A percentile compares a stretch with the other conserved stretches of the same genome.
phyloP scores from a whole-genome alignment of 306 rosid species.

The Pterocarpus macrocarpus region DNA sequence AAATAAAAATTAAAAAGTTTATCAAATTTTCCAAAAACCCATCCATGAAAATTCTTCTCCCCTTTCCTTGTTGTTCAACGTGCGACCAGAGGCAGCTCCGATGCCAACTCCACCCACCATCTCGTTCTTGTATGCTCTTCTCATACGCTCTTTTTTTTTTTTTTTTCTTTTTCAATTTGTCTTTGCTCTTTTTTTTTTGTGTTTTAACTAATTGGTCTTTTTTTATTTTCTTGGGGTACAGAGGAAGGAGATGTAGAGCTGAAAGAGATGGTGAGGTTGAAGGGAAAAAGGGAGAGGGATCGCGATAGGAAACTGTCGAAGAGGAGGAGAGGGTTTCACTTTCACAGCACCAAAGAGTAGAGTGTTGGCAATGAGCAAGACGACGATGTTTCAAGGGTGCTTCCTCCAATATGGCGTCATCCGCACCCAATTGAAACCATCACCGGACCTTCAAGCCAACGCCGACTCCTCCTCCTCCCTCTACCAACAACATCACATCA shows the following conservation, averaged over 20 bases:
- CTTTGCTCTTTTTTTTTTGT: too few species aligned
- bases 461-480: too few species aligned
- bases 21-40: too few species aligned
- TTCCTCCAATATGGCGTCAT: conserved; percentile 12
- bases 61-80: too few species aligned
- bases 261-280: conserved; percentile 40
- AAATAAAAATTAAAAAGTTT: too few species aligned
- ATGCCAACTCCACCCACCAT: too few species aligned
- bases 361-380: conserved; percentile 41
- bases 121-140: background rate
- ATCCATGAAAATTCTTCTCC: too few species aligned
- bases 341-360: conserved; percentile 44
- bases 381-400: conserved; percentile 12
- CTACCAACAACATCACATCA: background rate
- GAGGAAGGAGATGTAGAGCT: conserved; percentile 6
- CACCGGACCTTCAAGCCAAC: too few species aligned
- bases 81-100: too few species aligned
- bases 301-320: conserved; percentile 21
- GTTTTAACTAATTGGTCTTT: background rate
- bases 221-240: background rate
- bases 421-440: conserved; percentile 44
- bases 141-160: background rate
- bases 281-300: conserved; percentile 41
- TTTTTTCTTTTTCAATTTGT: too few species aligned
- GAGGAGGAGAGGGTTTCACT: conserved; percentile 48